Percentiles rank a stretch among this genome's conserved stretches.
Conservation (phyloP, 192 early-diverging fungal genomes). For the Dissophora globulifera region DNA sequence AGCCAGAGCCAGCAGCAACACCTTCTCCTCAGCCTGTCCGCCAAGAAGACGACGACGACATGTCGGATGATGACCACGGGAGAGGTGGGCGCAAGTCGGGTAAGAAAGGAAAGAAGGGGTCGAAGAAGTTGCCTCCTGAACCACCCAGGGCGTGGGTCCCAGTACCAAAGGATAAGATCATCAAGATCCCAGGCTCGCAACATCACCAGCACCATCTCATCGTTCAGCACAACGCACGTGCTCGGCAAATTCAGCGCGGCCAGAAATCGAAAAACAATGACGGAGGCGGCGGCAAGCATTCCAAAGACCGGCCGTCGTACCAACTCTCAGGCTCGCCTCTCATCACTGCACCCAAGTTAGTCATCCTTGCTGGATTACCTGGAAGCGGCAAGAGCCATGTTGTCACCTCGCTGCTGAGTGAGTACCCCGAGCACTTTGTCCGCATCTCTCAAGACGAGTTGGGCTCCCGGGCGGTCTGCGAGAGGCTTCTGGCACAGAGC, state of each 20-base stretch:
- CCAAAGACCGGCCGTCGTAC: slow-evolving; percentile 43
- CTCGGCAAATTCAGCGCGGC: slow-evolving; percentile 40
- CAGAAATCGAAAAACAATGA: slow-evolving; percentile 44
- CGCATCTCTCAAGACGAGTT: slow-evolving; percentile 49
- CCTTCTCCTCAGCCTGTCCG: background rate
- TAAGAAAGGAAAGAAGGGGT: slow-evolving; percentile 44
- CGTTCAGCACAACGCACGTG: slow-evolving; percentile 50
- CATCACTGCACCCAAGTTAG: slow-evolving; percentile 24
- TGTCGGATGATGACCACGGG: slow-evolving; percentile 29
- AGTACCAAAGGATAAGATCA: slow-evolving; percentile 45
- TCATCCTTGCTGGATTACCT: slow-evolving; percentile 34
- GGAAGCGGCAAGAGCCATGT: slow-evolving; percentile 48
- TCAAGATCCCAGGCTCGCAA: slow-evolving; percentile 38
- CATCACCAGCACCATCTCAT: slow-evolving; percentile 48
- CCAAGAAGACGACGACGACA: background rate
- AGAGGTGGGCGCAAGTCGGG: slow-evolving; percentile 21
- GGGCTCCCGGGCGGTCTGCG: slow-evolving; percentile 44
- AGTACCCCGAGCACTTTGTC: slow-evolving; percentile 46
- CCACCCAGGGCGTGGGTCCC: slow-evolving; percentile 21
- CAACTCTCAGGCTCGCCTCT: slow-evolving; percentile 25
- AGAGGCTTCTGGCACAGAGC: slow-evolving; percentile 41
- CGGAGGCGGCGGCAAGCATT: slow-evolving; percentile 23
- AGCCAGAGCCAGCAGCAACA: slow-evolving; percentile 1
- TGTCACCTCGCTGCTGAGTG: slow-evolving; percentile 17
- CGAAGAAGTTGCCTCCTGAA: slow-evolving; percentile 27